Conservation (phyloP, 345 rosid genomes). For the Pistacia integerrima region DNA sequence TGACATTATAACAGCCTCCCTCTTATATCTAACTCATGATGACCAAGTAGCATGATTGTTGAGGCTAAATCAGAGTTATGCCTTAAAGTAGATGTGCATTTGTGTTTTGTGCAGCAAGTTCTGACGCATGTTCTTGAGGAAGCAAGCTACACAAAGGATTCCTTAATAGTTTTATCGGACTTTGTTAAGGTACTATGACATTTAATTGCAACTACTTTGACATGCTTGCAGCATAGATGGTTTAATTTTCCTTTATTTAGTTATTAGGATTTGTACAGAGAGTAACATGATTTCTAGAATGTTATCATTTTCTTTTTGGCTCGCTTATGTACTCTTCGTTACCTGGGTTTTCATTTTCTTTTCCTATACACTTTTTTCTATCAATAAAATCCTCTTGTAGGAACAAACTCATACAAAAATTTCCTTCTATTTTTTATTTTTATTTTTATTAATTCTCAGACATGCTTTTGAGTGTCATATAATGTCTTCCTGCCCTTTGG, state of each 20-base stretch:
- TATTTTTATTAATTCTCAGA: background rate
- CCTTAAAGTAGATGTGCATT: background rate
- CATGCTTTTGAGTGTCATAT: background rate
- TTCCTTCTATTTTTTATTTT: background rate
- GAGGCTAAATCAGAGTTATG: background rate
- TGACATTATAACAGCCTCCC: background rate
- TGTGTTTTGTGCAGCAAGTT: slow-evolving; percentile 61
- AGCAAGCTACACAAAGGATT: slow-evolving; percentile 70
- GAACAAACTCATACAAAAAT: background rate
- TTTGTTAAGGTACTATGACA: slow-evolving; percentile 57
- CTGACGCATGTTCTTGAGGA: slow-evolving; percentile 70
- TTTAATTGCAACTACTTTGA: background rate
- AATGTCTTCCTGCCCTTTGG: background rate
- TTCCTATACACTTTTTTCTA: too few relatives aligned
- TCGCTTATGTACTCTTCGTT: background rate
- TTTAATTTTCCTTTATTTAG: background rate
- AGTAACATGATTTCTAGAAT: background rate
- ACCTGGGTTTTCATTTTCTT: background rate
- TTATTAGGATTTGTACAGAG: background rate
- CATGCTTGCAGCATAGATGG: background rate
- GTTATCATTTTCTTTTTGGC: background rate
- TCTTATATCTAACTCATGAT: too few relatives aligned
- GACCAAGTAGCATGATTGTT: too few relatives aligned
- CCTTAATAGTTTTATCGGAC: slow-evolving; percentile 55
- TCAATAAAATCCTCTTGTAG: background rate